phyloP scores from a whole-genome alignment of 2,329 filamentous ascomycete genomes.

The Drechslerella dactyloides region DNA sequence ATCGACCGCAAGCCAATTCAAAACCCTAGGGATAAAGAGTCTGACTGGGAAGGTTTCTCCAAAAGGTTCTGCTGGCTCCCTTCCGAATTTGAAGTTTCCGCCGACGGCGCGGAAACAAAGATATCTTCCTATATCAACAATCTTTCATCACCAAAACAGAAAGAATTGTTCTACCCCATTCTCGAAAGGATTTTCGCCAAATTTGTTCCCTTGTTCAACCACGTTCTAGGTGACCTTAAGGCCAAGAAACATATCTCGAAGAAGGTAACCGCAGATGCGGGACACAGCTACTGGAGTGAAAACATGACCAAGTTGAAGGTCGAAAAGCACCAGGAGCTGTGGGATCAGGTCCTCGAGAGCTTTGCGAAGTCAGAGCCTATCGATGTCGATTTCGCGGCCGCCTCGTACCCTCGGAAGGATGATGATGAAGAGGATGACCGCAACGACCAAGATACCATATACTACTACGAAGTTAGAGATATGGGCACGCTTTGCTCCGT shows the following conservation, averaged over 20 bases:
- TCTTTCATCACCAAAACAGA: constrained; percentile 21
- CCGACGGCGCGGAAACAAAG: constrained; percentile 31
- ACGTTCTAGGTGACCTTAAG: constrained; percentile 34
- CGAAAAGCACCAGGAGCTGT: constrained; percentile 8
- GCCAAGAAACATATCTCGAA: constrained; percentile 14
- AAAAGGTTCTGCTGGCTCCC: constrained; percentile 43
- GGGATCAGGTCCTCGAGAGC: constrained; percentile 25
- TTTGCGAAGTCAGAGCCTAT: constrained; percentile 29
- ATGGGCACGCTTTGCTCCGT: constrained; percentile 10
- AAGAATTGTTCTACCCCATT: constrained; percentile 37
- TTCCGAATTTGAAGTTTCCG: constrained; percentile 44
- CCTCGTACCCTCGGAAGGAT: background rate
- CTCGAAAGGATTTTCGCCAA: constrained; percentile 47
- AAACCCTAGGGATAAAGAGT: background rate
- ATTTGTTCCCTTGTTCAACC: constrained; percentile 43
- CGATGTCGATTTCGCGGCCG: constrained; percentile 25
- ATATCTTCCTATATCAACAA: constrained; percentile 49
- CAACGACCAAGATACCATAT: background rate
- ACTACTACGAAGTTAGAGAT: constrained; percentile 24
- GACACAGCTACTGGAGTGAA: constrained; percentile 10
- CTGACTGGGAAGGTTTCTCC: constrained; percentile 24
- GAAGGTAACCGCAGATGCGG: constrained; percentile 13
- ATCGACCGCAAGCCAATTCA: constrained; percentile 8
- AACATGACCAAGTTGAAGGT: constrained; percentile 10
- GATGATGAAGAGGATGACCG: constrained; percentile 6